Conservation (phyloP, 345 rosid genomes). For the Isatis tinctoria region DNA sequence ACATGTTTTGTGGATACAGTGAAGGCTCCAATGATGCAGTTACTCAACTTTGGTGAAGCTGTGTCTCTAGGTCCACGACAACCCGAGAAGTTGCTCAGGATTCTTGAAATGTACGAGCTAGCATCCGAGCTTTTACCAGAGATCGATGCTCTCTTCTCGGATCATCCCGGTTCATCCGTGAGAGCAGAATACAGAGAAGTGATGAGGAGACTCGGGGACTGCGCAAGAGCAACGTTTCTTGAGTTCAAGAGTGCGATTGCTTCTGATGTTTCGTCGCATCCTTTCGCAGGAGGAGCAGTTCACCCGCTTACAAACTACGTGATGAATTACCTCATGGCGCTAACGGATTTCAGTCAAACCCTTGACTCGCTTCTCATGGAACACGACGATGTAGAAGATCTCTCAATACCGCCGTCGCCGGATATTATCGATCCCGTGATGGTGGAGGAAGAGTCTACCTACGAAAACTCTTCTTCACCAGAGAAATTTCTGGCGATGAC, state of each 20-base stretch:
- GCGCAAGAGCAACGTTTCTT: slow-evolving; percentile 55
- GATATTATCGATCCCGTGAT: slow-evolving; percentile 22
- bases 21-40: slow-evolving; percentile 67
- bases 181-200: slow-evolving; percentile 57
- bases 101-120: slow-evolving; percentile 85
- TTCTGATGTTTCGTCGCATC: slow-evolving; percentile 43
- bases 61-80: slow-evolving; percentile 70
- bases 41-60: slow-evolving; percentile 82
- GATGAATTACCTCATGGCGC: slow-evolving; percentile 68
- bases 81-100: slow-evolving; percentile 65
- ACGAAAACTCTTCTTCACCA: slow-evolving; percentile 26
- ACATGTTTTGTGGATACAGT: slow-evolving; percentile 70
- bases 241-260: slow-evolving; percentile 77
- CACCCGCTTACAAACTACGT: slow-evolving; percentile 77
- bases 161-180: slow-evolving; percentile 45
- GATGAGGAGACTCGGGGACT: slow-evolving; percentile 56
- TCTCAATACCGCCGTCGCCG: slow-evolving; percentile 36
- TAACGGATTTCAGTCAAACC: slow-evolving; percentile 60
- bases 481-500: slow-evolving; percentile 38
- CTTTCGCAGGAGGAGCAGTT: slow-evolving; percentile 71
- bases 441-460: slow-evolving; percentile 38
- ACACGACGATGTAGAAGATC: slow-evolving; percentile 31
- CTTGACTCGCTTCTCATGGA: slow-evolving; percentile 61
- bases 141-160: slow-evolving; percentile 48
- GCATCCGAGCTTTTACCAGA: slow-evolving; percentile 62